phyloP scores from a whole-genome alignment of 345 rosid species.

The Pistacia atlantica region DNA sequence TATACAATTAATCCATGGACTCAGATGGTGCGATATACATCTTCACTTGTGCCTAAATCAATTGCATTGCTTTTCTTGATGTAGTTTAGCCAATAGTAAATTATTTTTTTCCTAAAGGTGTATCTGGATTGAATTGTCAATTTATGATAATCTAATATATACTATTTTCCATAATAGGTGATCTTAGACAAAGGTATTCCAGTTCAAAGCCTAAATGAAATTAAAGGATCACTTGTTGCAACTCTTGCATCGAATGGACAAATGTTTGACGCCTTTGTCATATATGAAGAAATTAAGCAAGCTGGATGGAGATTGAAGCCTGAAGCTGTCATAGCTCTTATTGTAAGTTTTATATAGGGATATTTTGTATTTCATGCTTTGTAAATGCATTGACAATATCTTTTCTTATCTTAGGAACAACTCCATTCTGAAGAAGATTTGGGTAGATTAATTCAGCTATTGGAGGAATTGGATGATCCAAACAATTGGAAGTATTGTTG shows the following conservation, averaged over 20 bases:
- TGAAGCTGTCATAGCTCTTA: constrained; percentile 60
- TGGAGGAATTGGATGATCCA: constrained; percentile 56
- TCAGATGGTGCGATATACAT: neutral
- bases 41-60: neutral
- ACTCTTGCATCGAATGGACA: constrained; percentile 72
- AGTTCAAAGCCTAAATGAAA: constrained; percentile 42
- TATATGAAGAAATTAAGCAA: constrained; percentile 69
- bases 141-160: neutral
- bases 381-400: neutral
- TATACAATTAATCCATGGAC: too few species aligned
- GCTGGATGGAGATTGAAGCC: constrained; percentile 52
- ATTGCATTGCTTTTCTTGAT: constrained; percentile 1
- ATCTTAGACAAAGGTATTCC: constrained; percentile 49
- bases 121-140: neutral
- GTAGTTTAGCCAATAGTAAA: neutral
- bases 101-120: neutral
- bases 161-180: constrained; percentile 45
- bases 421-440: constrained; percentile 47
- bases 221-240: constrained; percentile 61
- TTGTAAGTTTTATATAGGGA: constrained; percentile 34
- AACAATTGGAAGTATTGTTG: constrained; percentile 66
- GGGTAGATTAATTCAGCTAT: constrained; percentile 48
- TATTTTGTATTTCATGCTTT: neutral
- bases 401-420: constrained; percentile 46
- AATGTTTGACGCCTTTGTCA: constrained; percentile 60